These are phyloP conservation scores for Batkoa obscura DNA, from an alignment of 371 early-diverging fungal genomes.

Conservation along the genomic window DNA sequence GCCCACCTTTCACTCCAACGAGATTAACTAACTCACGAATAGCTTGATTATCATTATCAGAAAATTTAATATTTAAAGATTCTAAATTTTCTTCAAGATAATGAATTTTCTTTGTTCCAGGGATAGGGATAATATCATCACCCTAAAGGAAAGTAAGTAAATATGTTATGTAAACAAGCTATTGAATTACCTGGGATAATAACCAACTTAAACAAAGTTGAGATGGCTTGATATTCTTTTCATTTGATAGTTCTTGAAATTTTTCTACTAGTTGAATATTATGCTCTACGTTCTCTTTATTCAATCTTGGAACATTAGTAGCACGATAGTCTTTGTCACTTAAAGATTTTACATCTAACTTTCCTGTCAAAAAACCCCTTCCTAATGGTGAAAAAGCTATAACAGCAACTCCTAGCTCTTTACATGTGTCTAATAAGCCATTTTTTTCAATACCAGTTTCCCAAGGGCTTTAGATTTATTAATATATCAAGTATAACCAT, in stretches of 20 bases:
- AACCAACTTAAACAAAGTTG: conserved; percentile 39
- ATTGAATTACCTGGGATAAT: conserved; percentile 14
- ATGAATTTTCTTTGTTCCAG: conserved; percentile 19
- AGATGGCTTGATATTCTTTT: conserved; percentile 18
- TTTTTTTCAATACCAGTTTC: conserved; percentile 2
- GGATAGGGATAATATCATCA: conserved; percentile 8
- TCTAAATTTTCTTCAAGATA: conserved; percentile 28
- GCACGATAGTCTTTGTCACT: conserved; percentile 22
- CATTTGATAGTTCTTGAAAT: conserved; percentile 17
- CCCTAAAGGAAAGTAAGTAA: conserved; percentile 12
- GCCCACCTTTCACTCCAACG: too few species aligned
- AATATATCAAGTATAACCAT: not conserved
- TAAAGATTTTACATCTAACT: conserved; percentile 17
- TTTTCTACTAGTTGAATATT: conserved; percentile 29
- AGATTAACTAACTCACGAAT: too few species aligned
- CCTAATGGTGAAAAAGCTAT: conserved; percentile 22
- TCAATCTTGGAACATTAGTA: conserved; percentile 21
- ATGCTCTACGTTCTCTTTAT: conserved; percentile 21
- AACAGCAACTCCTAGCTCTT: conserved; percentile 36
- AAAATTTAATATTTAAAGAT: too few species aligned
- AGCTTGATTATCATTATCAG: too few species aligned
- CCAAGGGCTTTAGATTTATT: not conserved
- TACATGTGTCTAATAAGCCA: conserved; percentile 10
- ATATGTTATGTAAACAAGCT: not conserved
- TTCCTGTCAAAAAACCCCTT: conserved; percentile 33